Conservation (phyloP, 805 yeast genomes). For the Starmerella gropengiesseri region DNA sequence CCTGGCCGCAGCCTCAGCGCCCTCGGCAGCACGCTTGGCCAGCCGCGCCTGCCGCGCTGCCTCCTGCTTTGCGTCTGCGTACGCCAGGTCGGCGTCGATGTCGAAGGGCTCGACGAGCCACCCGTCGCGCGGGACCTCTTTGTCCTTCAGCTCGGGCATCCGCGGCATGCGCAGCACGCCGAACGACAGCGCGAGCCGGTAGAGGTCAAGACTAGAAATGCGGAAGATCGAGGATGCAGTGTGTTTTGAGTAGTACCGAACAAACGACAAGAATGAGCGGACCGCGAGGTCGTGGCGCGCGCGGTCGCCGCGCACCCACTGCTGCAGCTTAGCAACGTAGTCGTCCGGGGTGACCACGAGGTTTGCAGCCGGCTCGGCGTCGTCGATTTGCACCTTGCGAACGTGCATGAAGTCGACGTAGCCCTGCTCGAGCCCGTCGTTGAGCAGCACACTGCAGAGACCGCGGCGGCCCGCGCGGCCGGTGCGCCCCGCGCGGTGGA, state of each 20-base stretch:
- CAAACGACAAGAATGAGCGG: conserved; percentile 69
- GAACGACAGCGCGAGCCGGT: conserved; percentile 61
- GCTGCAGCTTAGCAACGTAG: conserved; percentile 28
- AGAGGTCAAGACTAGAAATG: conserved; percentile 54
- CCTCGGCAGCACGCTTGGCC: conserved; percentile 34
- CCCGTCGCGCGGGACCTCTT: conserved; percentile 57
- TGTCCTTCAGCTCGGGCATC: conserved; percentile 75
- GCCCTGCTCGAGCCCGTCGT: conserved; percentile 67
- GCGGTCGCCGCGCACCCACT: conserved; percentile 63
- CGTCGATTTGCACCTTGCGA: conserved; percentile 44
- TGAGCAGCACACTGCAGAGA: conserved; percentile 61
- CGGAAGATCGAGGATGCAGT: conserved; percentile 81
- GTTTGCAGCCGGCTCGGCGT: conserved; percentile 10
- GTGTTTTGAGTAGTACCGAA: conserved; percentile 79
- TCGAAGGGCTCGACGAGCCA: conserved; percentile 58
- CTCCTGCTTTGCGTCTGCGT: conserved; percentile 57
- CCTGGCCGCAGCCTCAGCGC: conserved; percentile 2
- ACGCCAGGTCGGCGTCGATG: conserved; percentile 50
- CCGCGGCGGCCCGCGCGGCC: conserved; percentile 87
- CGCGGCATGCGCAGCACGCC: conserved; percentile 77
- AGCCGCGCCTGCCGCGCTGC: conserved; percentile 46
- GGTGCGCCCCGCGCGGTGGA: conserved; percentile 91
- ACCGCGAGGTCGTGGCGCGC: conserved; percentile 73
- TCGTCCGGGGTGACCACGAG: conserved; percentile 2
- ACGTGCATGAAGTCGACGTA: conserved; percentile 73